Percentiles rank a stretch among this genome's conserved stretches.
These are phyloP conservation scores for Coemansia reversa DNA, from an alignment of 192 early-diverging fungal species.

Conservation along the genomic window DNA sequence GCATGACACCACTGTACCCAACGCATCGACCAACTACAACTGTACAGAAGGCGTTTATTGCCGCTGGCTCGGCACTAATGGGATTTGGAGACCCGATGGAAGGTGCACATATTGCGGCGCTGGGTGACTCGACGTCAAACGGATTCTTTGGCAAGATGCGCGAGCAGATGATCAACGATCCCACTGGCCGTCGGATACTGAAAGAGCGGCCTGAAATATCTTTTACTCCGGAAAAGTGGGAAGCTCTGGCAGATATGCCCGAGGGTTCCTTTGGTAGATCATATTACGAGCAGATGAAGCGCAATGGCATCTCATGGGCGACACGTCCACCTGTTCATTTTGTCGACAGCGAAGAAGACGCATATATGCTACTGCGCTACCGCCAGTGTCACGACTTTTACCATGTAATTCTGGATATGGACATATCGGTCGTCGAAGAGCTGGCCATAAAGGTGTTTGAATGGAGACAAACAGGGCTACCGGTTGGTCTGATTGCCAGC, in stretches of 20 bases:
- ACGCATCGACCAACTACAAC: constrained; percentile 66
- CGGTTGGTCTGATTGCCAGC: constrained; percentile 82
- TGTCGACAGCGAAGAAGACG: constrained; percentile 86
- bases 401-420: constrained; percentile 82
- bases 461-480: constrained; percentile 85
- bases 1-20: constrained; percentile 56
- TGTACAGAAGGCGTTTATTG: constrained; percentile 63
- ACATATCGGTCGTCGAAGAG: constrained; percentile 83
- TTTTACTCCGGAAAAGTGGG: constrained; percentile 66
- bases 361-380: constrained; percentile 91
- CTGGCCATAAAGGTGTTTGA: constrained; percentile 96
- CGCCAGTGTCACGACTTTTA: constrained; percentile 95
- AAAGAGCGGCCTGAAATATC: constrained; percentile 77
- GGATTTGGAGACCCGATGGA: constrained; percentile 75
- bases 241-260: constrained; percentile 59
- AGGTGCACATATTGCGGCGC: constrained; percentile 46
- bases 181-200: constrained; percentile 79
- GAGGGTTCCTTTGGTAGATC: constrained; percentile 79
- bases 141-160: constrained; percentile 68
- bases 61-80: constrained; percentile 73
- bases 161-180: constrained; percentile 72
- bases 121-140: constrained; percentile 89
- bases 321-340: constrained; percentile 79
- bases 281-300: constrained; percentile 81
- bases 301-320: constrained; percentile 77